These are phyloP conservation scores for Pseudonectria buxi DNA, from an alignment of 2,329 filamentous ascomycete species.

Conservation along the genomic window DNA sequence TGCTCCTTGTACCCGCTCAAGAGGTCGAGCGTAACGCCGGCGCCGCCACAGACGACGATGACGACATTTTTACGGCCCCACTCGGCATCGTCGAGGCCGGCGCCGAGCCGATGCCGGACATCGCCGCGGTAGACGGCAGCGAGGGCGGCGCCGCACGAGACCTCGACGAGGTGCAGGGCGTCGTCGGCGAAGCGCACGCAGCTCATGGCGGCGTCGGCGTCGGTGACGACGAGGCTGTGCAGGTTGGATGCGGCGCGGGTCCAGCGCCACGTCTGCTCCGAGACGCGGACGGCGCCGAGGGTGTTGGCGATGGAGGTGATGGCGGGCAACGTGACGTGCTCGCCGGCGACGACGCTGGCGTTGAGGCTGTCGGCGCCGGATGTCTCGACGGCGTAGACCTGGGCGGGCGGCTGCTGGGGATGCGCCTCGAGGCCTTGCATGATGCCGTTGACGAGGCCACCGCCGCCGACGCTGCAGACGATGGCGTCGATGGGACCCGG, in stretches of 20 bases:
- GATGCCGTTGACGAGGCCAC: conserved; percentile 71
- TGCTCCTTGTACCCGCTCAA: conserved; percentile 50
- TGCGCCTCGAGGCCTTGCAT: conserved; percentile 57
- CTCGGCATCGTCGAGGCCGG: conserved; percentile 46
- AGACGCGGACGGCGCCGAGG: conserved; percentile 67
- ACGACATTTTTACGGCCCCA: conserved; percentile 67
- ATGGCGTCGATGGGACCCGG: conserved; percentile 56
- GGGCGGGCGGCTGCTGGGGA: conserved; percentile 31
- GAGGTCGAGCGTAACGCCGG: conserved; percentile 56
- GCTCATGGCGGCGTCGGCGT: conserved; percentile 69
- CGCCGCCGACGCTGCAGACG: conserved; percentile 74
- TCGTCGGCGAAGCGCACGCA: conserved; percentile 75
- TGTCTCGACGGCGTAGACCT: conserved; percentile 70
- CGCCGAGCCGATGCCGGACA: conserved; percentile 54
- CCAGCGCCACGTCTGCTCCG: conserved; percentile 60
- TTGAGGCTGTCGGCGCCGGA: conserved; percentile 64
- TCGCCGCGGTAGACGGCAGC: conserved; percentile 59
- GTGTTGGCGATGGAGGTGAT: conserved; percentile 73
- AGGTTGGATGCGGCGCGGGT: conserved; percentile 36
- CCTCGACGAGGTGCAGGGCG: conserved; percentile 73
- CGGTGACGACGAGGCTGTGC: conserved; percentile 31
- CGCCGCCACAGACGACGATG: conserved; percentile 77
- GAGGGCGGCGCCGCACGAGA: conserved; percentile 76
- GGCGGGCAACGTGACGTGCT: conserved; percentile 55
- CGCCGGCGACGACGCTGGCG: conserved; percentile 49